phyloP scores from a whole-genome alignment of 208 protist species.

The Wallacemonas sp. region DNA sequence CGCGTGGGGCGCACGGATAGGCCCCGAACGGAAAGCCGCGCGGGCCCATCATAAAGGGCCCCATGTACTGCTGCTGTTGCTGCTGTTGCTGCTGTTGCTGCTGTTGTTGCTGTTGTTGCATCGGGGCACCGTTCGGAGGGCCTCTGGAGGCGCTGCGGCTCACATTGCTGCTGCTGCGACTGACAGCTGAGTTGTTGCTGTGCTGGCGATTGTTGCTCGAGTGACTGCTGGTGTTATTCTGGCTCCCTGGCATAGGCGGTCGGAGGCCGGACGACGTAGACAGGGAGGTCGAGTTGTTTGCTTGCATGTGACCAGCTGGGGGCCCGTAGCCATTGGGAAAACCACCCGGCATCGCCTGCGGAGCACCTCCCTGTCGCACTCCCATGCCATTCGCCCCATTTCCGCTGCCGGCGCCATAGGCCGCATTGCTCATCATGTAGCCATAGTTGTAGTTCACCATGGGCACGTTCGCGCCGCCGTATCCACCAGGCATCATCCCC shows the following conservation, averaged over 20 bases:
- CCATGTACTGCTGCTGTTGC: background rate
- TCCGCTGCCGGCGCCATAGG: background rate
- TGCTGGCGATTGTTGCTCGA: background rate
- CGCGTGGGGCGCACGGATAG: constrained; percentile 7
- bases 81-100: background rate
- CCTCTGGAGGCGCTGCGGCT: background rate
- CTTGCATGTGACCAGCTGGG: no score
- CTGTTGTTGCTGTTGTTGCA: background rate
- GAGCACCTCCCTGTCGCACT: no score
- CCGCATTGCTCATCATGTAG: background rate
- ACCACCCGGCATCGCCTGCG: no score
- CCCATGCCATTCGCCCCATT: no score
- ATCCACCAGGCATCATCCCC: no score
- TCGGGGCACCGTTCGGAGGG: no score
- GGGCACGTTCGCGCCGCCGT: background rate
- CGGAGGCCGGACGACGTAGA: no score
- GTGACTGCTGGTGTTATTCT: background rate
- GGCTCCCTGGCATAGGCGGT: no score
- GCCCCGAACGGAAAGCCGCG: background rate
- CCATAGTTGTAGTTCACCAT: constrained; percentile 18
- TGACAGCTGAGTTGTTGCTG: no score
- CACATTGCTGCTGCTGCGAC: background rate
- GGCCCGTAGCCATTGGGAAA: no score
- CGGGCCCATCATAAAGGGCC: constrained; percentile 9
- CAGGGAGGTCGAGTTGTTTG: no score